These are phyloP conservation scores for Spergularia azorica DNA, from an alignment of 179 eudicot species.

Conservation along the genomic window DNA sequence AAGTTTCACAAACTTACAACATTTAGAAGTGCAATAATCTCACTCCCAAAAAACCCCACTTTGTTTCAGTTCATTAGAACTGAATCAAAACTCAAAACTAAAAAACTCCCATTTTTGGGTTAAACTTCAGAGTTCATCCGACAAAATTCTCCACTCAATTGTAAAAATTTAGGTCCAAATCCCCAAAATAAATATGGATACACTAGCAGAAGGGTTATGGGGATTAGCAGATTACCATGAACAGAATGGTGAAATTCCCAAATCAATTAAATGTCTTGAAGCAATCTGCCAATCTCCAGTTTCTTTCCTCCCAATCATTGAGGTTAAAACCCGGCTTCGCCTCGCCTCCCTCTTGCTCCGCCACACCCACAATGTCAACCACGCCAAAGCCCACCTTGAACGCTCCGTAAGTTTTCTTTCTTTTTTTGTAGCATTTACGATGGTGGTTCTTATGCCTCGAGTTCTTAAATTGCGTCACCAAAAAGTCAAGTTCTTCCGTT, in stretches of 20 bases:
- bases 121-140: too few species aligned
- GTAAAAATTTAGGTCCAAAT: not conserved
- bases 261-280: slow-evolving; percentile 81
- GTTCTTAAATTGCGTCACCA: too few species aligned
- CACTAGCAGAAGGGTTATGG: slow-evolving; percentile 90
- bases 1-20: too few species aligned
- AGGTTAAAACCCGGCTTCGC: slow-evolving; percentile 90
- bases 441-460: not conserved
- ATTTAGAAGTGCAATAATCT: too few species aligned
- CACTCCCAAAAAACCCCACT: too few species aligned
- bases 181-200: slow-evolving; percentile 48
- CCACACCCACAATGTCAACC: slow-evolving; percentile 76
- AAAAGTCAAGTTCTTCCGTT: too few species aligned
- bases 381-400: slow-evolving; percentile 91
- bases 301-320: slow-evolving; percentile 78
- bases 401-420: slow-evolving; percentile 50
- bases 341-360: slow-evolving; percentile 72
- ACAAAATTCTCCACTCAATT: too few species aligned
- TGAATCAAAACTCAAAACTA: too few species aligned
- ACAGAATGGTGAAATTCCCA: slow-evolving; percentile 60
- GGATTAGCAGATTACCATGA: slow-evolving; percentile 75
- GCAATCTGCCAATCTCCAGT: slow-evolving; percentile 79
- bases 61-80: too few species aligned
- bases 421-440: not conserved
- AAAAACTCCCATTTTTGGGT: too few species aligned